Evolutionary conservation across 768 basidiomycete species (phyloP), one percentile per base, ranked within the genome.

Genomic region (Hebeloma cylindrosporum): DNA sequence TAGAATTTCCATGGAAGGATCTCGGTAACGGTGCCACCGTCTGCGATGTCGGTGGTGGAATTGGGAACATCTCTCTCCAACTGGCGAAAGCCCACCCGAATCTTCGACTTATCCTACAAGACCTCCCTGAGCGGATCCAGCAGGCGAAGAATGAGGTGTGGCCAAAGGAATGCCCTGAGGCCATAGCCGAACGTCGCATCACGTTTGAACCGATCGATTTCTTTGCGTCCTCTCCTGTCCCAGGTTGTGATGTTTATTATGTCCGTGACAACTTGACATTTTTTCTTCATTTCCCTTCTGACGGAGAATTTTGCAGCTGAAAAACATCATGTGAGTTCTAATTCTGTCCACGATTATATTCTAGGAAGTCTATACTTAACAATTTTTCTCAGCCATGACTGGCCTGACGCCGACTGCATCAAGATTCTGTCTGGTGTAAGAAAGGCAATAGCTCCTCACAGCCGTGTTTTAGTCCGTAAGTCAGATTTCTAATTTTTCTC

Each of bases 141-240:
- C 57, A 63, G 42, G 70, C 69, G 5, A 48, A 51, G 29, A 45
- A 62, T 22, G 62, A 65, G 40, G 51, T 67, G 7, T 74, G 71
- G 71, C 58, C 58, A 3, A 52, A 60, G 31, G 58, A 64, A 29
- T 62, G 56, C 34, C 71, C 72, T 1, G 60, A 69, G 31, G 69
- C 65, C 8, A 59, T 74, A 8, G 50, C 54, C 34, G 56, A 65
- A 32, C 43, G 59, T 13, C 56, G 68, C 7, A 60, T 74, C n/a
- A 48, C 62, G n/a, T 72, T 76, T 48, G 42, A 62, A 14, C 45
- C 64, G 0, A 56, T 74, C 21, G 67, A 76, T 43, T 75, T 76
- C 52, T 69, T 74, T 43, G 53, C 51, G 8, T 64, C 68, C 14
- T 36, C 65, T 3, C 70, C 73, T 1, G 59, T 67, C 26, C 48